These are phyloP conservation scores for Hibiscus trionum DNA, from an alignment of 345 rosid genomes.

Conservation along the genomic window DNA sequence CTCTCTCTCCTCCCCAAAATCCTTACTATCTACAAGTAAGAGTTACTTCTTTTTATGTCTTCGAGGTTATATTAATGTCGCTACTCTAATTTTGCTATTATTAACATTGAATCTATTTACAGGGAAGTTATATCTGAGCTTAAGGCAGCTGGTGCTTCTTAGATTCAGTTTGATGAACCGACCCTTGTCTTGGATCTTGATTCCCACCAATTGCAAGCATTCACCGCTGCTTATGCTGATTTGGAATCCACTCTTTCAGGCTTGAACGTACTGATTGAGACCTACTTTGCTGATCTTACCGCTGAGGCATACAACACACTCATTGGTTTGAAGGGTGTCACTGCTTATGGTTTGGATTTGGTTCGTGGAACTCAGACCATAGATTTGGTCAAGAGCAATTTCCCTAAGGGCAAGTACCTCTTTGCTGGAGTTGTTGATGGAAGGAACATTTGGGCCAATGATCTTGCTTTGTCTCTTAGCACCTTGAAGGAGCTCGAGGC, in stretches of 20 bases:
- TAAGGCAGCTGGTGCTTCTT: conserved; percentile 89
- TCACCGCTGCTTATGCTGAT: conserved; percentile 70
- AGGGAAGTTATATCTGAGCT: conserved; percentile 91
- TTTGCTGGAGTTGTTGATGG: conserved; percentile 97
- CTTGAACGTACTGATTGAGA: conserved; percentile 73
- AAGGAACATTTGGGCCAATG: conserved; percentile 98
- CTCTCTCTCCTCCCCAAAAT: conserved; percentile 85
- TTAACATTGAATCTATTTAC: conserved; percentile 14
- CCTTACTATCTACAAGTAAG: conserved; percentile 88
- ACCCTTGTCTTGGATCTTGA: conserved; percentile 90
- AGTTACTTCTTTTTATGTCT: not conserved
- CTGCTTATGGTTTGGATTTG: conserved; percentile 82
- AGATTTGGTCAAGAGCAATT: conserved; percentile 71
- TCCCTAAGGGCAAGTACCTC: conserved; percentile 78
- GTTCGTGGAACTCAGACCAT: conserved; percentile 80
- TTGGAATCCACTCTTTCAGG: conserved; percentile 76
- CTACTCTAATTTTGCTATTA: conserved; percentile 20
- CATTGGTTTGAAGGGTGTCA: conserved; percentile 78
- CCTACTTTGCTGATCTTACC: conserved; percentile 91
- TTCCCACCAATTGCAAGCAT: conserved; percentile 65
- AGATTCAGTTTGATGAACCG: conserved; percentile 97
- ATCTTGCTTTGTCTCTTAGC: conserved; percentile 71
- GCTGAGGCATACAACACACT: conserved; percentile 75
- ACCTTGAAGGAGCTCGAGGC: conserved; percentile 56
- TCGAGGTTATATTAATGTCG: not conserved